Conservation (phyloP, 2,329 filamentous ascomycete species). For the Lachnellula willkommii region DNA sequence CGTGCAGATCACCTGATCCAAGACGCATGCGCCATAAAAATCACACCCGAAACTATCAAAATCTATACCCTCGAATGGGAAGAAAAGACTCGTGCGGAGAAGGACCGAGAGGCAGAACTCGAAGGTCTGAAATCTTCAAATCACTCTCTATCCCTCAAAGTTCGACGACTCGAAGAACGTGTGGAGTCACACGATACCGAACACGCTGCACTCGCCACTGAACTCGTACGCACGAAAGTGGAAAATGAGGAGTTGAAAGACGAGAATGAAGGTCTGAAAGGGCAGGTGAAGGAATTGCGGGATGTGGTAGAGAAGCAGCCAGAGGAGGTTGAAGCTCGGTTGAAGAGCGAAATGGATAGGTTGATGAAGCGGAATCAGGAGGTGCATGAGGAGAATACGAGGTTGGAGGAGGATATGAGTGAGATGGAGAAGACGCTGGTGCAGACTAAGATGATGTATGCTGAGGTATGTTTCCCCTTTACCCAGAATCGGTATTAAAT, state of each 20-base stretch:
- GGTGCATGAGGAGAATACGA: conserved; percentile 88
- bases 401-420: conserved; percentile 79
- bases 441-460: conserved; percentile 88
- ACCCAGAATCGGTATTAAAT: conserved; percentile 1
- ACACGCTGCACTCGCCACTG: conserved; percentile 84
- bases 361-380: conserved; percentile 90
- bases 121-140: conserved; percentile 66
- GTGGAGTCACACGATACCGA: conserved; percentile 85
- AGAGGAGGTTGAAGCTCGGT: conserved; percentile 73
- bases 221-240: conserved; percentile 87
- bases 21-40: conserved; percentile 82
- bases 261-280: conserved; percentile 79
- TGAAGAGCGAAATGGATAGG: conserved; percentile 81
- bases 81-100: conserved; percentile 77
- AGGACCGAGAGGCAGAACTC: conserved; percentile 76
- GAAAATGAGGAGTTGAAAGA: conserved; percentile 87
- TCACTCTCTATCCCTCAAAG: conserved; percentile 60
- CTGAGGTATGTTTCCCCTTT: conserved; percentile 62
- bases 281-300: conserved; percentile 79
- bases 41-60: conserved; percentile 77
- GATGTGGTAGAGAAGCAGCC: conserved; percentile 86
- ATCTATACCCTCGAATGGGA: conserved; percentile 85
- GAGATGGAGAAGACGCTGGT: conserved; percentile 93
- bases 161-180: conserved; percentile 82
- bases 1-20: conserved; percentile 88